phyloP scores from a whole-genome alignment of 352 stramenopile genomes.

The Phytophthora foliorum region DNA sequence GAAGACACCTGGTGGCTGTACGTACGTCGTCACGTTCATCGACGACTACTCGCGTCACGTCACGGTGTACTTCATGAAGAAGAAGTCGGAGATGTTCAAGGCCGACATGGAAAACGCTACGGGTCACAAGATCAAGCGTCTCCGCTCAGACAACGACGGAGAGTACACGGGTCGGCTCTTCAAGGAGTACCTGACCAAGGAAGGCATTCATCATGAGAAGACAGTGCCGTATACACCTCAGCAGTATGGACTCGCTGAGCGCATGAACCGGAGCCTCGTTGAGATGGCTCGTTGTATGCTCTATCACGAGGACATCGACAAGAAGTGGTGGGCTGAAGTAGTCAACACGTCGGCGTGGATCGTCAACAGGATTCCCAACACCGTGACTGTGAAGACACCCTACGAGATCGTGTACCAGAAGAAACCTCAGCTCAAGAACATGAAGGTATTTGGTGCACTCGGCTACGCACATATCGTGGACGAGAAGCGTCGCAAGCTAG shows the following conservation, averaged over 20 bases:
- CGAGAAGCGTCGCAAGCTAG: slow-evolving; percentile 23
- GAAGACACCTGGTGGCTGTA: slow-evolving; percentile 10
- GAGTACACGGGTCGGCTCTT: slow-evolving; percentile 9
- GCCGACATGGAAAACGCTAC: too few species aligned
- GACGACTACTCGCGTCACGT: slow-evolving; percentile 33
- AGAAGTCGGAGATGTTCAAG: slow-evolving; percentile 36
- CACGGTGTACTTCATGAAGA: too few species aligned
- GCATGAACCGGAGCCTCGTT: too few species aligned
- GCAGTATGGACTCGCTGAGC: too few species aligned
- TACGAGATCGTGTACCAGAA: slow-evolving; percentile 8
- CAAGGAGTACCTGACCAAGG: not conserved
- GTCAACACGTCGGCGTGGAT: too few species aligned
- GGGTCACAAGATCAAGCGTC: too few species aligned
- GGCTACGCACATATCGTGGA: slow-evolving; percentile 27
- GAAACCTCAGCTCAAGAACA: slow-evolving; percentile 10
- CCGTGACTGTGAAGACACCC: too few species aligned
- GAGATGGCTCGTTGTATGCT: too few species aligned
- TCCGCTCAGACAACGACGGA: too few species aligned
- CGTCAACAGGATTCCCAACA: too few species aligned
- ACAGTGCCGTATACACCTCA: too few species aligned
- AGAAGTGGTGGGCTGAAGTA: too few species aligned
- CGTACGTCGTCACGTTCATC: slow-evolving; percentile 37
- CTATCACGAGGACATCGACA: not conserved
- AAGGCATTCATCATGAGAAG: not conserved
- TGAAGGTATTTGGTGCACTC: slow-evolving; percentile 8